Percentiles rank a stretch among this genome's conserved stretches.
Evolutionary conservation across 148 eudicot genomes (phyloP).

Genomic region (Nepenthes gracilis): DNA sequence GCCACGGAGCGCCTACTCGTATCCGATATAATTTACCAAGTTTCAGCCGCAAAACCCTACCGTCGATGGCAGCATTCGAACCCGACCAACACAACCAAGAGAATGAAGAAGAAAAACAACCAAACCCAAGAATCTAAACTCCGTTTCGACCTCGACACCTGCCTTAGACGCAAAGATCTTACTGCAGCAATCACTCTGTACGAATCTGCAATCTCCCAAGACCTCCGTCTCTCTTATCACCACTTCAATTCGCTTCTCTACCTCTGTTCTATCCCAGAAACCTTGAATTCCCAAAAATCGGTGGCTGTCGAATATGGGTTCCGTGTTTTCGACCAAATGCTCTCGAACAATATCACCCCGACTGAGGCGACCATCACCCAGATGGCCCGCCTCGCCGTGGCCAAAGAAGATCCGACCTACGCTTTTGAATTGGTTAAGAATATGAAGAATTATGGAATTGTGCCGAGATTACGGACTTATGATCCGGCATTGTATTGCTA

Average conservation of each 20-base stretch:
- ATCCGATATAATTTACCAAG: too few relatives aligned
- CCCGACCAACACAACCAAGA: too few relatives aligned
- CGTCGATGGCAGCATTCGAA: too few relatives aligned
- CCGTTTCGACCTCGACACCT: slow-evolving; percentile 37
- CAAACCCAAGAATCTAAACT: slow-evolving; percentile 39
- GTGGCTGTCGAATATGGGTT: slow-evolving; percentile 36
- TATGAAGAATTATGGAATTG: slow-evolving; percentile 18
- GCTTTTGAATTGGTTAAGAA: slow-evolving; percentile 54
- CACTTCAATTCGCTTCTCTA: slow-evolving; percentile 56
- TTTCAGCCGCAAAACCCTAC: too few relatives aligned
- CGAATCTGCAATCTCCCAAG: slow-evolving; percentile 33
- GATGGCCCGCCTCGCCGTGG: slow-evolving; percentile 54
- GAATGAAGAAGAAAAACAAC: slow-evolving; percentile 21
- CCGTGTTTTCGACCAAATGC: slow-evolving; percentile 42
- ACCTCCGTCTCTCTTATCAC: slow-evolving; percentile 26
- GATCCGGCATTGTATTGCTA: slow-evolving; percentile 55
- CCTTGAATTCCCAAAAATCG: slow-evolving; percentile 14
- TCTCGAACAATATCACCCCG: slow-evolving; percentile 24
- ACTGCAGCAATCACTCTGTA: slow-evolving; percentile 38
- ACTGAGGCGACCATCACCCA: slow-evolving; percentile 87
- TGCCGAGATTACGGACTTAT: slow-evolving; percentile 61
- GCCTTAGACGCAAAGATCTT: slow-evolving; percentile 35
- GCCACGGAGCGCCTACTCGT: too few relatives aligned
- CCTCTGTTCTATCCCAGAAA: slow-evolving; percentile 35
- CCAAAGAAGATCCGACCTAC: slow-evolving; percentile 42